Evolutionary conservation across 352 stramenopile species (phyloP).

Genomic region (Phytophthora idaei): DNA sequence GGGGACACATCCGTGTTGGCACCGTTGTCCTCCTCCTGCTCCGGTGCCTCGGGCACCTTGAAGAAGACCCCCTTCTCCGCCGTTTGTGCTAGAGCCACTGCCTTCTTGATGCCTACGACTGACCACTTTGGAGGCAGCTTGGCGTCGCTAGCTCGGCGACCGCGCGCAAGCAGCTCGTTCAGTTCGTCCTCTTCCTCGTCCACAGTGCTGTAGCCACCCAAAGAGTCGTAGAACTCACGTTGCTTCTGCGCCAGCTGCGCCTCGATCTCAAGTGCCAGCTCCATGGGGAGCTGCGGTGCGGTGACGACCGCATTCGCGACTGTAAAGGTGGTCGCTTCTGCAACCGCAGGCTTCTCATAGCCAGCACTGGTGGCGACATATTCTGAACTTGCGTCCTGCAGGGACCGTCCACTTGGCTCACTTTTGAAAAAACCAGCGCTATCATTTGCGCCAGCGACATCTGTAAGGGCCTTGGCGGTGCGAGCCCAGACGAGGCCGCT

Average conservation of each 20-base stretch:
- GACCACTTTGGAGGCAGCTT: conserved; percentile 27
- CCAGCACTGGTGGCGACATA: conserved; percentile 10
- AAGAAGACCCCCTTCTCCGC: conserved; percentile 16
- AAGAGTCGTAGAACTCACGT: conserved; percentile 43
- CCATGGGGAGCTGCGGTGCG: conserved; percentile 9
- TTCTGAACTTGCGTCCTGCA: conserved; percentile 31
- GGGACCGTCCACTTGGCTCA: conserved; percentile 19
- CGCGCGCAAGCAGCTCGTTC: conserved; percentile 25
- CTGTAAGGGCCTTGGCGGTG: conserved; percentile 20
- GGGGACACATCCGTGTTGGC: conserved; percentile 2
- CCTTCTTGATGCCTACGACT: conserved; percentile 24
- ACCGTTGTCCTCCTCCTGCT: conserved; percentile 11
- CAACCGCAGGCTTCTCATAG: conserved; percentile 5
- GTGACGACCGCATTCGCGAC: conserved; percentile 13
- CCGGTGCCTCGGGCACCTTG: conserved; percentile 9
- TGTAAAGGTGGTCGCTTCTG: conserved; percentile 15
- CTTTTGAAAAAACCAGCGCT: conserved; percentile 22
- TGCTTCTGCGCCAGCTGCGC: conserved; percentile 41
- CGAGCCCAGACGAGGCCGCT: conserved; percentile 20
- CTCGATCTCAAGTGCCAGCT: conserved; percentile 31
- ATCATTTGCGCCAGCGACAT: conserved; percentile 27
- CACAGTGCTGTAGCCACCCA: conserved; percentile 50
- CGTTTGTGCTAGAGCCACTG: conserved; percentile 13
- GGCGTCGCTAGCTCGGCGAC: conserved; percentile 16
- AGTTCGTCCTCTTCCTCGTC: conserved; percentile 52